These are phyloP conservation scores for Candida verbasci DNA, from an alignment of 805 yeast species.

Conservation along the genomic window DNA sequence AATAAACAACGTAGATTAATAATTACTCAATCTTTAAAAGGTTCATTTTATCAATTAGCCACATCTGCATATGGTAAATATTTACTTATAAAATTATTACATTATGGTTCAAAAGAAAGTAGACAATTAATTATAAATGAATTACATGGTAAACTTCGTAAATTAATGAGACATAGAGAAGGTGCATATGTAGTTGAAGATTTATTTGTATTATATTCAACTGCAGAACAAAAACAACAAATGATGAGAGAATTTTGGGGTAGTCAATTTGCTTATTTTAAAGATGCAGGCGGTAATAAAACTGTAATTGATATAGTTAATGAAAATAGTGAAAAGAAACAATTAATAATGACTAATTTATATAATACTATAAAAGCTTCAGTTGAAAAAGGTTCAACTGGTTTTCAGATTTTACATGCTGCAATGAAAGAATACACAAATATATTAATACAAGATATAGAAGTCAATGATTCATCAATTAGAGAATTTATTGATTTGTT, in stretches of 20 bases:
- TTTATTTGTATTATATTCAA: conserved; percentile 77
- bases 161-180: conserved; percentile 93
- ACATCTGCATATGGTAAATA: conserved; percentile 94
- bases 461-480: conserved; percentile 49
- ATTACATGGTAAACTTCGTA: conserved; percentile 85
- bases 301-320: conserved; percentile 60
- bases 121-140: conserved; percentile 74
- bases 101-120: conserved; percentile 83
- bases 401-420: conserved; percentile 92
- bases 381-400: conserved; percentile 92
- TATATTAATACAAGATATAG: conserved; percentile 55
- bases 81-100: conserved; percentile 78
- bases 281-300: conserved; percentile 63
- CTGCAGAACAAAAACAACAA: conserved; percentile 78
- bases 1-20: conserved; percentile 72
- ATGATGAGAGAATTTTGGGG: conserved; percentile 98
- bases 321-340: conserved; percentile 74
- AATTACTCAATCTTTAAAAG: conserved; percentile 65
- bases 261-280: conserved; percentile 86
- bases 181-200: conserved; percentile 98
- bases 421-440: conserved; percentile 87
- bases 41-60: conserved; percentile 75
- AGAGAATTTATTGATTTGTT: conserved; percentile 79
- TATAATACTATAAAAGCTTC: conserved; percentile 82
- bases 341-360: conserved; percentile 68